phyloP scores from a whole-genome alignment of 2,329 filamentous ascomycete species.

The Fusarium neocosmosporiellum region DNA sequence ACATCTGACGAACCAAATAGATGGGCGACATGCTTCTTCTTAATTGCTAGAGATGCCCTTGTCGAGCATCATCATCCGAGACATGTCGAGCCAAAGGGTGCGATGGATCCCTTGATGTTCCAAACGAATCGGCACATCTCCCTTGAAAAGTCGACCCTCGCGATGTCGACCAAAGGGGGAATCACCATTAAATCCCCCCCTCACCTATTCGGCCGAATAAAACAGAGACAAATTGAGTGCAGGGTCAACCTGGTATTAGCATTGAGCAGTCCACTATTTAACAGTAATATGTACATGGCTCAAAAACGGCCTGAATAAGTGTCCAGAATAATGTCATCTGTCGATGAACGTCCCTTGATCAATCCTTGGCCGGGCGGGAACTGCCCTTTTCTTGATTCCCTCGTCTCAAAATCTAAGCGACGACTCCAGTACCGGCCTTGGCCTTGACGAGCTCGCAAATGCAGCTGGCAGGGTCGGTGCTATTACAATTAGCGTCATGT shows the following conservation, averaged over 20 bases:
- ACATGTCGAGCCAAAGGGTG: background rate
- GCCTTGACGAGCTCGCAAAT: constrained; percentile 40
- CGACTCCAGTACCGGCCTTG: constrained; percentile 39
- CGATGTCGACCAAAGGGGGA: background rate
- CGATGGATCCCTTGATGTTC: background rate
- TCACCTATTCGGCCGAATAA: background rate
- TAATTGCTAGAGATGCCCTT: background rate
- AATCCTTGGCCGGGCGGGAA: background rate
- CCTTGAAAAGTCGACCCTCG: background rate
- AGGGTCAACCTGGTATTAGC: constrained; percentile 12
- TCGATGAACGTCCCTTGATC: background rate
- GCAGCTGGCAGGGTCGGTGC: constrained; percentile 32
- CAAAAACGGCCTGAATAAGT: constrained; percentile 8
- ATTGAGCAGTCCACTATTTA: constrained; percentile 13
- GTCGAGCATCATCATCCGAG: background rate
- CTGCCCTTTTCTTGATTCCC: background rate
- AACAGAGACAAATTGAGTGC: background rate
- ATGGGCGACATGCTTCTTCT: background rate
- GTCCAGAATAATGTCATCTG: constrained; percentile 8
- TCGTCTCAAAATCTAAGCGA: constrained; percentile 3
- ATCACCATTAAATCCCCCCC: background rate
- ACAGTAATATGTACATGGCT: background rate
- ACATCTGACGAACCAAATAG: background rate
- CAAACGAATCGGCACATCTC: background rate
- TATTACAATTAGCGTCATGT: background rate